These are phyloP conservation scores for Cyberlindnera galapagoensis DNA, from an alignment of 805 yeast species.

Conservation along the genomic window DNA sequence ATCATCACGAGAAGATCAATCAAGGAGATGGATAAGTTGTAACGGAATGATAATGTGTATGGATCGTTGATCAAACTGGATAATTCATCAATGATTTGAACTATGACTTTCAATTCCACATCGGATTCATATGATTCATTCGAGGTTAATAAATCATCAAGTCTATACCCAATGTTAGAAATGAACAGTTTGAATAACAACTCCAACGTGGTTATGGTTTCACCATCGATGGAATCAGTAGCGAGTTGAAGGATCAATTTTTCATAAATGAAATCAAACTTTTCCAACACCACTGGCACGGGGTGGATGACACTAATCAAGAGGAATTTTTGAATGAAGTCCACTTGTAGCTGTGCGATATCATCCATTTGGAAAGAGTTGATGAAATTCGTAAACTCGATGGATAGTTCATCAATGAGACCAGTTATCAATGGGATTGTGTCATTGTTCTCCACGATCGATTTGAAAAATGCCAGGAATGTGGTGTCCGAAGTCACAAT, in stretches of 20 bases:
- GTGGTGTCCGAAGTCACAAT: conserved; percentile 5
- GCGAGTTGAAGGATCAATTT: too few relatives aligned
- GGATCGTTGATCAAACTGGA: conserved; percentile 7
- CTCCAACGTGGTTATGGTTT: background rate
- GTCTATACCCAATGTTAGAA: conserved; percentile 16
- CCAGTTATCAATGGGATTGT: conserved; percentile 5
- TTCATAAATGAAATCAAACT: too few relatives aligned
- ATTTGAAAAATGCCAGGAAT: too few relatives aligned
- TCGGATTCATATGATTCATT: conserved; percentile 17
- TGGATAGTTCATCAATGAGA: conserved; percentile 10
- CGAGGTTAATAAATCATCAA: conserved; percentile 11
- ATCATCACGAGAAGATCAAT: conserved; percentile 21
- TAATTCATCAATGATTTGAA: conserved; percentile 11
- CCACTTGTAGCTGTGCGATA: too few relatives aligned
- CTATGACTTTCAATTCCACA: conserved; percentile 12
- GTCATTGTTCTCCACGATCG: too few relatives aligned
- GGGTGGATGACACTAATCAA: too few relatives aligned
- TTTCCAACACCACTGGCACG: too few relatives aligned
- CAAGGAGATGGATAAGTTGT: conserved; percentile 18
- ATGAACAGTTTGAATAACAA: conserved; percentile 12
- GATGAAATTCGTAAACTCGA: conserved; percentile 13
- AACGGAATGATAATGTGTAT: conserved; percentile 13
- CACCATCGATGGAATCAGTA: too few relatives aligned
- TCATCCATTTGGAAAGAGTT: too few relatives aligned
- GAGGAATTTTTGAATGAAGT: too few relatives aligned